Percentiles rank a stretch among this genome's conserved stretches.
Conservation (phyloP, 495 filamentous ascomycete species). For the Trichoderma orchidacearum region DNA sequence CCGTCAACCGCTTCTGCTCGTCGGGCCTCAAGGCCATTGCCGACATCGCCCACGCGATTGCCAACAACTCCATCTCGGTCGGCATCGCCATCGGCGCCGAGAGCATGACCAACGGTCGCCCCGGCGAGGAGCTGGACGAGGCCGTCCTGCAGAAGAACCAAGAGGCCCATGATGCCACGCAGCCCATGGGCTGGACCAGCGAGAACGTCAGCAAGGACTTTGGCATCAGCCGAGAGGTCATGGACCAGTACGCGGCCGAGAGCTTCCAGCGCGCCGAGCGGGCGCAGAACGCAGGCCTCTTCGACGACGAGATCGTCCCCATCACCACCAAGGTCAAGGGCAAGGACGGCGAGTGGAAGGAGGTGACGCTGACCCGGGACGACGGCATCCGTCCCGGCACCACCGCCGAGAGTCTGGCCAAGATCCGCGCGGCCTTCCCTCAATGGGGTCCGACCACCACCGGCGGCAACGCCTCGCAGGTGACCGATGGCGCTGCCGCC, state of each 20-base stretch:
- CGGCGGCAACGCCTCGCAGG: slow-evolving; percentile 90
- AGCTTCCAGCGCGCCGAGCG: slow-evolving; percentile 73
- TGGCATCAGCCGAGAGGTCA: slow-evolving; percentile 58
- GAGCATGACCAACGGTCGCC: slow-evolving; percentile 58
- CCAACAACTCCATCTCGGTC: slow-evolving; percentile 63
- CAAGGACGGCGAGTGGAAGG: slow-evolving; percentile 62
- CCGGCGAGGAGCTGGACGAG: slow-evolving; percentile 62
- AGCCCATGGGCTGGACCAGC: slow-evolving; percentile 94
- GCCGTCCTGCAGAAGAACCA: slow-evolving; percentile 56
- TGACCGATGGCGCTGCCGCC: slow-evolving; percentile 89
- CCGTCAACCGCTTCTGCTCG: slow-evolving; percentile 91
- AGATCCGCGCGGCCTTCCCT: slow-evolving; percentile 86
- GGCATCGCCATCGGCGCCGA: slow-evolving; percentile 85
- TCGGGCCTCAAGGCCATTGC: slow-evolving; percentile 91
- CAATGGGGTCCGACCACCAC: slow-evolving; percentile 79
- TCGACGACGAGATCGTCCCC: slow-evolving; percentile 89
- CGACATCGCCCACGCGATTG: slow-evolving; percentile 86
- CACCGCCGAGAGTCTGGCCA: slow-evolving; percentile 63
- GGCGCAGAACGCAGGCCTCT: slow-evolving; percentile 86
- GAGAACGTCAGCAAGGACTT: slow-evolving; percentile 96
- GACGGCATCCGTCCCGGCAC: slow-evolving; percentile 86
- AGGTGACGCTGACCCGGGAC: slow-evolving; percentile 67
- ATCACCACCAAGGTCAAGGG: slow-evolving; percentile 72
- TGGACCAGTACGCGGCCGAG: slow-evolving; percentile 79
- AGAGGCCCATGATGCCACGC: slow-evolving; percentile 74